Evolutionary conservation across 805 yeast species (phyloP), one percentile per base, ranked within the genome.

Genomic region (Metschnikowia continentalis): DNA sequence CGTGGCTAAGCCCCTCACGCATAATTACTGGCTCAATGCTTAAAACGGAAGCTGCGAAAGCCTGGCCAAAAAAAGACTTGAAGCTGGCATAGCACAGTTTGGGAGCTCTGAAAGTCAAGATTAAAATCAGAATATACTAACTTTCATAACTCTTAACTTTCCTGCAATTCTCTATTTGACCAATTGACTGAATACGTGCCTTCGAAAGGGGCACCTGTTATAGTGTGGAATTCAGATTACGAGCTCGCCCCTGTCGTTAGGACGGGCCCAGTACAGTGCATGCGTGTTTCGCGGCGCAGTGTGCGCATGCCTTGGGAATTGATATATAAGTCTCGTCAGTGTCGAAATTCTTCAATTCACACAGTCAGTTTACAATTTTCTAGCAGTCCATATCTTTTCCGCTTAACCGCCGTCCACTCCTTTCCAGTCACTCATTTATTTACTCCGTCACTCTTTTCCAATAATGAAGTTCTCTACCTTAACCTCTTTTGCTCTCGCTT

Each of bases 401-500:
- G 46, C 46, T 45, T 22, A 39, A 39, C 42, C 23, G 40, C 47
- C 23, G 37, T 22, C 39, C 37, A 20, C 6, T 32, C 35, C 5
- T 30, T 23, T 32, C 22, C 49, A 37, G 41, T 44, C 39, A 36
- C 26, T 38, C 41, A 19, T 32, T 48, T 43, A 6, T 47, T 51
- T 48, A 47, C 44, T 22, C 23, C 15, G 14, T 41, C 47, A 22
- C 36, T 23, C 32, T n/a, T 26, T 35, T 11, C 3, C 26, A 19
- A 13, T 20, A 22, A 55, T 55, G 58, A 53, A 54, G 26, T 37
- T 53, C 40, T 51, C 57, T 30, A 38, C 51, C 37, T 33, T 41
- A 32, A 36, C 51, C 13, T 43, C 52, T 30, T 42, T 43, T 17
- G 19, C 44, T n/a, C 30, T 46, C 38, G 17, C 42, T 23, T 32